Percentiles rank a stretch among this genome's conserved stretches.
phyloP scores from a whole-genome alignment of 2,329 filamentous ascomycete species.

The Cordyceps cicadae region DNA sequence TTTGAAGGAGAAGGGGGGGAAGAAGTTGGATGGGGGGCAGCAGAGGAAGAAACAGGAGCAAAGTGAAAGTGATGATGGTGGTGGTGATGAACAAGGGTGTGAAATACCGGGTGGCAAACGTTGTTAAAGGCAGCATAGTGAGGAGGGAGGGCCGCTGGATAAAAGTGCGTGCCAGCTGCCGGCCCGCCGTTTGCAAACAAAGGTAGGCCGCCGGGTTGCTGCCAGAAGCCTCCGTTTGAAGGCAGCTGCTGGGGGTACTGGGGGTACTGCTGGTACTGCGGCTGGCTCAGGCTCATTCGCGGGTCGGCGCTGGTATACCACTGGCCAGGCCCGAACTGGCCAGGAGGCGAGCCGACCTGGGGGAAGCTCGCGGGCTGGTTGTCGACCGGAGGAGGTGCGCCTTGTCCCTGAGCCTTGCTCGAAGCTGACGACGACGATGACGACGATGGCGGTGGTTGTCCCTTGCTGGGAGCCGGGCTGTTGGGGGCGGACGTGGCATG shows the following conservation, averaged over 20 bases:
- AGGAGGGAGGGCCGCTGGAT: not conserved
- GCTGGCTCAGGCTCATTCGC: constrained; percentile 4
- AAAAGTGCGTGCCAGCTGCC: constrained; percentile 10
- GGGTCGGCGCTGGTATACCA: constrained; percentile 11
- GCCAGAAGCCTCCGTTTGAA: constrained; percentile 1
- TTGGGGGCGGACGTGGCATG: not conserved
- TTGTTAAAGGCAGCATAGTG: constrained; percentile 10
- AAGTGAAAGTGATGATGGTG: not conserved
- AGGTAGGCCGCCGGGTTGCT: not conserved
- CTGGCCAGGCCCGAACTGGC: constrained; percentile 4
- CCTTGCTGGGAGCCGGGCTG: not conserved
- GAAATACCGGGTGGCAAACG: constrained; percentile 11
- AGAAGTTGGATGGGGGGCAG: not conserved
- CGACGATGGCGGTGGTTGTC: not conserved
- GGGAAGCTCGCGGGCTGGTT: constrained; percentile 12
- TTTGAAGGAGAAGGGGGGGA: not conserved
- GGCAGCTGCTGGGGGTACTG: not conserved
- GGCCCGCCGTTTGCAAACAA: constrained; percentile 9
- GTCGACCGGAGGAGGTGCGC: not conserved
- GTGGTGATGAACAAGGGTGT: not conserved
- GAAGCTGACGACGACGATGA: not conserved
- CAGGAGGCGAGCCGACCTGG: constrained; percentile 7
- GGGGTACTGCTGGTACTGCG: constrained; percentile 2
- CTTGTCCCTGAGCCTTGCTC: not conserved
- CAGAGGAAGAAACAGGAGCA: constrained; percentile 3